phyloP scores from a whole-genome alignment of 2,329 filamentous ascomycete species.

The Aspergillus fischeri region DNA sequence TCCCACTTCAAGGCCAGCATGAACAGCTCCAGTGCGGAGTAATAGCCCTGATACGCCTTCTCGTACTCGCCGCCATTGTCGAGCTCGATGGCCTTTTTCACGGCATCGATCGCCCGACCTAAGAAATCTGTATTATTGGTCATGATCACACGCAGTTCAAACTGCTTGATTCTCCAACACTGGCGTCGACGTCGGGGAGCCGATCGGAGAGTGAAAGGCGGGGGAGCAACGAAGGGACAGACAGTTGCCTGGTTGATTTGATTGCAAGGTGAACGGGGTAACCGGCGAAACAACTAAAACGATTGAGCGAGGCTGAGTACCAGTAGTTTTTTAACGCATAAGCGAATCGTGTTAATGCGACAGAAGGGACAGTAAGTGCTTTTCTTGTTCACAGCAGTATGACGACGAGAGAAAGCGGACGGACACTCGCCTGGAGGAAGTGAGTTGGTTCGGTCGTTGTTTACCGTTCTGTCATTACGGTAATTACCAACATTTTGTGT shows the following conservation, averaged over 20 bases:
- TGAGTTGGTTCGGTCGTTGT: constrained; percentile 18
- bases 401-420: constrained; percentile 2
- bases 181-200: constrained; percentile 7
- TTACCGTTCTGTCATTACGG: constrained; percentile 14
- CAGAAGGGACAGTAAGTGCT: not conserved
- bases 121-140: constrained; percentile 96
- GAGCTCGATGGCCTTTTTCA: constrained; percentile 95
- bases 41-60: constrained; percentile 94
- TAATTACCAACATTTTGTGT: constrained; percentile 22
- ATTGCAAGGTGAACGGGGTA: constrained; percentile 10
- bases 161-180: not conserved
- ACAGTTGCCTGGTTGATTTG: constrained; percentile 9
- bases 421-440: constrained; percentile 4
- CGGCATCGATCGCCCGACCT: constrained; percentile 90
- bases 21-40: constrained; percentile 92
- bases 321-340: not conserved
- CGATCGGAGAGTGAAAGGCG: constrained; percentile 4
- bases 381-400: not conserved
- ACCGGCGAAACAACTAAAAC: not conserved
- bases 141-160: constrained; percentile 54
- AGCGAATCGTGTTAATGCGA: not conserved
- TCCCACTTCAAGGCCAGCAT: constrained; percentile 99
- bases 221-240: constrained; percentile 9
- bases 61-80: constrained; percentile 96
- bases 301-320: not conserved